phyloP scores from a whole-genome alignment of 129 eudicot species.

The Artemisia tridentata region DNA sequence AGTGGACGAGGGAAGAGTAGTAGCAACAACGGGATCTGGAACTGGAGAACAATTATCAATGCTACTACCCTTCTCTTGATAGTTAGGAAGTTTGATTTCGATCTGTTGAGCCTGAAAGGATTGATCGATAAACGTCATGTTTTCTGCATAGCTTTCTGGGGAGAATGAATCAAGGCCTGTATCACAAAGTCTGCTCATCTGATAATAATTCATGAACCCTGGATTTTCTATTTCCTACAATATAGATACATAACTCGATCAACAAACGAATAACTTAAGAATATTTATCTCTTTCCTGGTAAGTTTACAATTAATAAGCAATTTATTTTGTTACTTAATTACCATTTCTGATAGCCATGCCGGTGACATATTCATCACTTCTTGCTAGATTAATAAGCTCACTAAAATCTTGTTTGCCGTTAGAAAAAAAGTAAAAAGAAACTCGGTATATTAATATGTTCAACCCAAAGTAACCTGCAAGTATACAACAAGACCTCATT shows the following conservation, averaged over 20 bases:
- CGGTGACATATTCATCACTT: slow-evolving; percentile 18
- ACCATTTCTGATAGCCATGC: slow-evolving; percentile 31
- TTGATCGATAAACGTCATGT: slow-evolving; percentile 14
- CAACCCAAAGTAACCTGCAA: too few relatives aligned
- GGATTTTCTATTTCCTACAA: slow-evolving; percentile 25
- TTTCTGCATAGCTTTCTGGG: slow-evolving; percentile 16
- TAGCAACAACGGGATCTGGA: slow-evolving; percentile 1
- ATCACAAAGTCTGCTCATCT: slow-evolving; percentile 15
- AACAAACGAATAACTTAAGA: neutral
- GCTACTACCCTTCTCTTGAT: slow-evolving; percentile 8
- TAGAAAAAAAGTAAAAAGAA: too few relatives aligned
- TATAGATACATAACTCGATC: neutral
- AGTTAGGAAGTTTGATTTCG: neutral
- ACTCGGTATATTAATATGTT: too few relatives aligned
- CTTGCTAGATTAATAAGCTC: neutral
- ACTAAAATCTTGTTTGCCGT: neutral
- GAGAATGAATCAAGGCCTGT: slow-evolving; percentile 21
- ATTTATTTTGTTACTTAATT: slow-evolving; percentile 4
- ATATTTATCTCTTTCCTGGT: neutral
- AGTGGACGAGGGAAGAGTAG: slow-evolving; percentile 22
- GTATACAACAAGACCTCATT: too few relatives aligned
- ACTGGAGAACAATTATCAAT: neutral
- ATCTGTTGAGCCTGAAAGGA: slow-evolving; percentile 10
- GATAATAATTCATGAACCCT: slow-evolving; percentile 11
- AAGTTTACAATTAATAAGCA: neutral